Conservation (phyloP, 768 basidiomycete genomes). For the Lactarius trivialis region DNA sequence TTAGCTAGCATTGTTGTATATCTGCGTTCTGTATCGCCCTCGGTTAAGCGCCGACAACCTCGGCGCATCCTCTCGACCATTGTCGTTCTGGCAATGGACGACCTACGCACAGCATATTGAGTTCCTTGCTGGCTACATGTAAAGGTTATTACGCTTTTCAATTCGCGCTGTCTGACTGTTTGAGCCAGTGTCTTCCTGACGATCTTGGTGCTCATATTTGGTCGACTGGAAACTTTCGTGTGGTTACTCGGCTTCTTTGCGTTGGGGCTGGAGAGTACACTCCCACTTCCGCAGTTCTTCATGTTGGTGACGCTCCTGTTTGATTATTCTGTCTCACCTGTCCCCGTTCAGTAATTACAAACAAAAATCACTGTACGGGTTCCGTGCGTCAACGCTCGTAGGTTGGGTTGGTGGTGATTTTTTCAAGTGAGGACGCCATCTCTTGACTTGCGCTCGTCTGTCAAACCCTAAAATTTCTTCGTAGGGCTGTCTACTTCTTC, state of each 20-base stretch:
- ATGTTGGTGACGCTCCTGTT: constrained; percentile 39
- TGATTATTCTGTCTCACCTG: constrained; percentile 4
- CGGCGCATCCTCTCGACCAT: constrained; percentile 54
- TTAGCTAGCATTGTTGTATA: constrained; percentile 72
- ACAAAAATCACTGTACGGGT: constrained; percentile 75
- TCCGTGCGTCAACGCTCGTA: constrained; percentile 72
- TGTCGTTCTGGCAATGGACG: constrained; percentile 84
- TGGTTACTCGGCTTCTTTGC: constrained; percentile 67
- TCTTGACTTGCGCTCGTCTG: background rate
- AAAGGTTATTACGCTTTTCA: constrained; percentile 21
- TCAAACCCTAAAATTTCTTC: background rate
- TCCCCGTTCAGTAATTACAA: constrained; percentile 57
- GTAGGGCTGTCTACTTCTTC: constrained; percentile 77
- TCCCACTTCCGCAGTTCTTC: constrained; percentile 81
- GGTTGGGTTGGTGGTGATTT: constrained; percentile 82
- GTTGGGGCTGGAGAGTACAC: constrained; percentile 74
- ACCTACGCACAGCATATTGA: constrained; percentile 75
- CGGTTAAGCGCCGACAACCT: constrained; percentile 51
- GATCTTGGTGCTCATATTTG: constrained; percentile 70
- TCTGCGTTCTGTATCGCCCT: constrained; percentile 71
- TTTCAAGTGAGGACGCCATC: constrained; percentile 63
- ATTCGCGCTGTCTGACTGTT: constrained; percentile 1
- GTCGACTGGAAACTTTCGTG: constrained; percentile 53
- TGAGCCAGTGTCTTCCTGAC: constrained; percentile 50
- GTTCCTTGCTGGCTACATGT: constrained; percentile 78